Conservation (phyloP, 495 filamentous ascomycete genomes). For the Penicillium alfredii region DNA sequence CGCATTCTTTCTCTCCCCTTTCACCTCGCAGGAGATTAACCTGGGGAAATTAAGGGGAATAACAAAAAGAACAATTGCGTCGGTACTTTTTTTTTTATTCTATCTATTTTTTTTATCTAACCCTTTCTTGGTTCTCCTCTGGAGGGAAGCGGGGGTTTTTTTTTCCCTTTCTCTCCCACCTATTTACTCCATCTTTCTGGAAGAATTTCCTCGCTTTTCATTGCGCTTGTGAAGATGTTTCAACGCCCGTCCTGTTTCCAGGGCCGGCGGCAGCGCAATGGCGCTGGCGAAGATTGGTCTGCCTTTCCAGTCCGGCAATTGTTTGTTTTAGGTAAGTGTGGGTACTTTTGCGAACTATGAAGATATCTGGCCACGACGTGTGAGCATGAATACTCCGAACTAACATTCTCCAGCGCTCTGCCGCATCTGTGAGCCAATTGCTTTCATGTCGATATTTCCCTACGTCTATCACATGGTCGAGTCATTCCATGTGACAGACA, state of each 20-base stretch:
- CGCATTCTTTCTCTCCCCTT: slow-evolving; percentile 24
- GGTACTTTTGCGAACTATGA: slow-evolving; percentile 29
- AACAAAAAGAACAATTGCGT: slow-evolving; percentile 24
- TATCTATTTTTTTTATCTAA: slow-evolving; percentile 7
- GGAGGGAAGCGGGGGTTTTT: slow-evolving; percentile 16
- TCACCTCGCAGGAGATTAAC: slow-evolving; percentile 19
- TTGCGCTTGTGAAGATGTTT: slow-evolving; percentile 34
- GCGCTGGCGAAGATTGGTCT: slow-evolving; percentile 28
- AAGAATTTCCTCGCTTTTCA: slow-evolving; percentile 1
- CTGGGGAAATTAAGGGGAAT: slow-evolving; percentile 22
- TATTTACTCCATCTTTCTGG: slow-evolving; percentile 3
- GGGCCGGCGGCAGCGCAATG: slow-evolving; percentile 29
- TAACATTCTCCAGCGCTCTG: slow-evolving; percentile 61
- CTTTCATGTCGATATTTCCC: slow-evolving; percentile 99
- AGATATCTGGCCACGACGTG: slow-evolving; percentile 1
- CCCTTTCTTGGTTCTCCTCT: too few species aligned
- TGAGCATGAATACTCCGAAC: neutral
- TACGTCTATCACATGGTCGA: slow-evolving; percentile 98
- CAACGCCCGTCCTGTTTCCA: slow-evolving; percentile 34
- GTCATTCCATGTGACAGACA: slow-evolving; percentile 77
- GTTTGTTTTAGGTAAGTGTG: slow-evolving; percentile 60
- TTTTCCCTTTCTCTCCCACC: slow-evolving; percentile 6
- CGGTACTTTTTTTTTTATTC: slow-evolving; percentile 19
- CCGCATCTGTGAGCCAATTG: slow-evolving; percentile 96
- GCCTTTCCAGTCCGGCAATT: slow-evolving; percentile 56